Evolutionary conservation across 108 stramenopile genomes (phyloP).

Genomic region (Aureococcus anophagefferens): DNA sequence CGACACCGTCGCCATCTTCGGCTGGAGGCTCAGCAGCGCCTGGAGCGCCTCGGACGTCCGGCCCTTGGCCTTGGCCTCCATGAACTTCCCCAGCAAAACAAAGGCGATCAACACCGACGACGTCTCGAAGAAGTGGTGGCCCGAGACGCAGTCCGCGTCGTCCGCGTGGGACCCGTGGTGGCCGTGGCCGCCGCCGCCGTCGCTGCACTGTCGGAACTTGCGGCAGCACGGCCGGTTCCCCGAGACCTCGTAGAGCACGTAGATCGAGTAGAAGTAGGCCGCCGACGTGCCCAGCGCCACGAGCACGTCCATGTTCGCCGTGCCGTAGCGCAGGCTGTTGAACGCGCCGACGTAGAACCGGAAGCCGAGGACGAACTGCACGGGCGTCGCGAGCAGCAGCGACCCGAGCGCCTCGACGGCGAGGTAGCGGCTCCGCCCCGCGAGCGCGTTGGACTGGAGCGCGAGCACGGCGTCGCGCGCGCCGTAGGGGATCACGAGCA

Average conservation of each 20-base stretch:
- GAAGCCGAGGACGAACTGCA: conserved; percentile 75
- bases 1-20: conserved; percentile 48
- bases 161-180: too few relatives aligned
- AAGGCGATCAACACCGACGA: conserved; percentile 57
- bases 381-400: conserved; percentile 58
- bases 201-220: conserved; percentile 37
- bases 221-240: conserved; percentile 39
- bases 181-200: too few relatives aligned
- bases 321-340: conserved; percentile 44
- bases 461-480: too few relatives aligned
- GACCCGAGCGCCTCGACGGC: conserved; percentile 32
- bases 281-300: conserved; percentile 66
- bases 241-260: conserved; percentile 7
- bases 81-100: conserved; percentile 62
- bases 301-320: conserved; percentile 68
- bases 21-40: conserved; percentile 69
- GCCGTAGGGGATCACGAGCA: background rate
- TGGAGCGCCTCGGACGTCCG: conserved; percentile 76
- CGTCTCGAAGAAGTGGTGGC: conserved; percentile 57
- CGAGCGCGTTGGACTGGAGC: too few relatives aligned
- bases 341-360: conserved; percentile 70
- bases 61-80: conserved; percentile 73
- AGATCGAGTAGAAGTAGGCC: conserved; percentile 57
- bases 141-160: too few relatives aligned
- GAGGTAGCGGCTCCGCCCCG: too few relatives aligned